These are phyloP conservation scores for Puccinia triticina DNA, from an alignment of 1,284 basidiomycete species.

Conservation along the genomic window DNA sequence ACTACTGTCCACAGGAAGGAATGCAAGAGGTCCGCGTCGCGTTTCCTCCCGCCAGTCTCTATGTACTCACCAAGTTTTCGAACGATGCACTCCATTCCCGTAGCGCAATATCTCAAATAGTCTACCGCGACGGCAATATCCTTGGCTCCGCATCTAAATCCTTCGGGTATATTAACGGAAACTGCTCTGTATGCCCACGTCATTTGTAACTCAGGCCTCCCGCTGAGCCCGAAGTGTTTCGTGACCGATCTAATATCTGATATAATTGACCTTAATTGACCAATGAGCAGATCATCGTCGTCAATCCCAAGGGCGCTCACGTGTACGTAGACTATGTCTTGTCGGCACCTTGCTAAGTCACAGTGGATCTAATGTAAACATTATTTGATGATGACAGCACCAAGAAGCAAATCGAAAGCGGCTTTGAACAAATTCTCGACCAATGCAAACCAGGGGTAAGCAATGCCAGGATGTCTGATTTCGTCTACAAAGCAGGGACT, in stretches of 20 bases:
- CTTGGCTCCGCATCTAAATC: not conserved
- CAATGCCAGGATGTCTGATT: not conserved
- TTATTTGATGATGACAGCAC: not conserved
- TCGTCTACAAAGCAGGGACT: not conserved
- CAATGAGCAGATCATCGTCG: not conserved
- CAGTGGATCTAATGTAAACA: not conserved
- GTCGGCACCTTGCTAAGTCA: not conserved
- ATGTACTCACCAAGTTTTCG: not conserved
- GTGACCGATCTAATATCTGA: not conserved
- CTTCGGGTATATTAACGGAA: constrained; percentile 9
- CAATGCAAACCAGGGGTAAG: not conserved
- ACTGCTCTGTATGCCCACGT: not conserved
- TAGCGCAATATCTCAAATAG: constrained; percentile 7
- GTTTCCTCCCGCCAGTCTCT: not conserved
- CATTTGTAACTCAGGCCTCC: not conserved
- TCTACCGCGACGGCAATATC: not conserved
- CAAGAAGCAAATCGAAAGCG: not conserved
- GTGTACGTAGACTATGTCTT: not conserved
- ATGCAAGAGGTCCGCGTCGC: not conserved
- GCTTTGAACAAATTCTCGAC: constrained; percentile 8
- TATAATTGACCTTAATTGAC: not conserved
- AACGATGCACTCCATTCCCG: not conserved
- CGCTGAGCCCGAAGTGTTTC: not conserved
- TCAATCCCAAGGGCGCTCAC: not conserved
- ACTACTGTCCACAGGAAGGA: not conserved